A percentile compares a stretch with the other conserved stretches of the same genome.
phyloP scores from a whole-genome alignment of 179 eudicot genomes.

The Carnegiea gigantea region DNA sequence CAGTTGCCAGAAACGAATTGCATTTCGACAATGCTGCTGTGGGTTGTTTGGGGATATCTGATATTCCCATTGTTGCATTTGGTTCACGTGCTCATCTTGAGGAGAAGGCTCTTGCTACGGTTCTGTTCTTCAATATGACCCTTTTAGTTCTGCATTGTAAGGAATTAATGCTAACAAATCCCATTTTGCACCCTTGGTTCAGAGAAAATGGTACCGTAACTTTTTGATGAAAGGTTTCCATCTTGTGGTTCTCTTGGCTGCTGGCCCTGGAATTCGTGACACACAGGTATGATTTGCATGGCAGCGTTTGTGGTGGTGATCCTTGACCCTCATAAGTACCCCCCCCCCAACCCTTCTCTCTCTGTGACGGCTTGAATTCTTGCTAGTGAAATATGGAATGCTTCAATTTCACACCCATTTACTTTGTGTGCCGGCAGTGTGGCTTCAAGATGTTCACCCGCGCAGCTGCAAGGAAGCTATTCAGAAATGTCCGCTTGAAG shows the following conservation, averaged over 20 bases:
- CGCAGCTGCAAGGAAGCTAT: constrained; percentile 88
- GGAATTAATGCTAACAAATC: constrained; percentile 11
- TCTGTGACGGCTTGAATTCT: background rate
- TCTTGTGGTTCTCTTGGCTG: constrained; percentile 89
- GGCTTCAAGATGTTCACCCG: constrained; percentile 99
- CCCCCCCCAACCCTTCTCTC: background rate
- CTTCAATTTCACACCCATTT: background rate
- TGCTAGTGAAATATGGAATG: background rate
- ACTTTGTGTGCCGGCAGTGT: constrained; percentile 54
- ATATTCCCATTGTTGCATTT: constrained; percentile 72
- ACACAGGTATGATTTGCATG: constrained; percentile 61
- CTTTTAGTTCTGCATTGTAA: constrained; percentile 1
- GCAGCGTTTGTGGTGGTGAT: background rate
- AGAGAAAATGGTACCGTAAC: constrained; percentile 99
- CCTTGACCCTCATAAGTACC: background rate
- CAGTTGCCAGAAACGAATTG: constrained; percentile 55
- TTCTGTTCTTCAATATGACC: constrained; percentile 34
- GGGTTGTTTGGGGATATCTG: constrained; percentile 46
- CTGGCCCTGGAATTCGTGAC: constrained; percentile 97
- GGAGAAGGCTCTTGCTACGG: constrained; percentile 90
- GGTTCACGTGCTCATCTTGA: constrained; percentile 99
- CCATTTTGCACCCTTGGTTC: constrained; percentile 21
- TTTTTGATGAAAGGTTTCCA: constrained; percentile 98
- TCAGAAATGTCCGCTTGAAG: constrained; percentile 78
- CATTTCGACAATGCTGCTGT: constrained; percentile 29